Evolutionary conservation across 257 asterid genomes (phyloP), one percentile per base, ranked within the genome.

Genomic region (Misopates orontium): DNA sequence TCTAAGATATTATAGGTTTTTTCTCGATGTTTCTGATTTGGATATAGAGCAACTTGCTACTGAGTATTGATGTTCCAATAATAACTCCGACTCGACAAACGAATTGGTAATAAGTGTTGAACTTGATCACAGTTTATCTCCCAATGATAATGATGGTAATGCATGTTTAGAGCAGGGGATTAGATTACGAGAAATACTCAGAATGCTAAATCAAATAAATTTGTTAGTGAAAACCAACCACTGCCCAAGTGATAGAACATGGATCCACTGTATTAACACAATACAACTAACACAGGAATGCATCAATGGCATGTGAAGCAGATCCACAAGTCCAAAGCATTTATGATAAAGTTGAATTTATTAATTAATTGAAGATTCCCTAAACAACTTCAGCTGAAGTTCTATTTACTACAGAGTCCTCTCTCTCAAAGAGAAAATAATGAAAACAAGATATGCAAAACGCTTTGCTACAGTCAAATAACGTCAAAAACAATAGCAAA

Each of bases 401-500:
- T n/a, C n/a, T n/a, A n/a, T n/a, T n/a, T n/a, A n/a, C n/a, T n/a
- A n/a, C n/a, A n/a, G n/a, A n/a, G n/a, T n/a, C n/a, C n/a, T n/a
- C n/a, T n/a, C n/a, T n/a, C n/a, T n/a, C n/a, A 31, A 22, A 11
- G n/a, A 36, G 52, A 10, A 17, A 36, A 20, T 49, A 24, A 62
- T 65, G 15, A 32, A 52, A 54, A 24, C 47, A 41, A 59, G 28
- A 47, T 50, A 44, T 60, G 49, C 15, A 41, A 47, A 58, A 25
- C 64, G 47, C 15, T n/a, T 23, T 51, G 44, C 20, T 45, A 39
- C 21, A 32, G 42, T 22, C 17, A 24, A 58, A 50, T 58, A 48
- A 6, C 68, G 55, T 10, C 68, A 64, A 59, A 53, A 18, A 36
- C 65, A 2, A 21, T 36, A 66, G 45, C 40, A 49, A 52, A 41